Evolutionary conservation across 2,329 filamentous ascomycete species (phyloP), one percentile per base, ranked within the genome.

Genomic region (Lecanicillium sp.): DNA sequence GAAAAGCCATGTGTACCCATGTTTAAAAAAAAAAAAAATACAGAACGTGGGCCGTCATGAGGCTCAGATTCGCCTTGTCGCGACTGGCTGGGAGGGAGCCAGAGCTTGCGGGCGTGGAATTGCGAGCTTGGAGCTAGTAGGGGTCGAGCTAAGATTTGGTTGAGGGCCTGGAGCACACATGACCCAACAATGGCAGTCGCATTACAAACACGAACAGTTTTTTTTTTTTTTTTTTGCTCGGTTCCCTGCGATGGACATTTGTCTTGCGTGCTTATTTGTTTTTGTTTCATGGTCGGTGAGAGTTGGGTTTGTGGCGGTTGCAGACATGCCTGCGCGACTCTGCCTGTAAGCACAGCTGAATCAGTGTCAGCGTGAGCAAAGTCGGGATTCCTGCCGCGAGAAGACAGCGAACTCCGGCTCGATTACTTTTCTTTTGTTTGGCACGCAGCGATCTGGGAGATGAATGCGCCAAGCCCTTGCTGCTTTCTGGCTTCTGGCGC

Each of bases 91-190:
- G n/a, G n/a, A n/a, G n/a, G n/a, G n/a, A n/a, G n/a, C n/a, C n/a
- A n/a, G n/a, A n/a, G n/a, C n/a, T n/a, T n/a, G n/a, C n/a, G n/a
- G n/a, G n/a, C n/a, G n/a, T n/a, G n/a, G n/a, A n/a, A n/a, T n/a
- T n/a, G n/a, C n/a, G n/a, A 29, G 26, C 12, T 29, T 7, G 26
- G 12, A 7, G 26, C 7, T 7, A 10, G 20, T 9, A 15, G 33
- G 19, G 40, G 7, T 9, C 19, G 29, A 26, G 38, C 44, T 46
- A 24, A 24, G 35, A 36, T 46, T 41, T 46, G 44, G 44, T 46
- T 46, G 44, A 39, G 44, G 35, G 30, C 41, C 14, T 12, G 23
- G 21, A 29, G 8, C 3, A 24, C 24, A 21, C 43, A 24, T 35
- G 20, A 45, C 44, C 44, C 44, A 46, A 39, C 44, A 46, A 38